Percentiles rank a stretch among this genome's conserved stretches.
Evolutionary conservation across 768 basidiomycete species (phyloP).

Genomic region (Sporobolomyces pararoseus): DNA sequence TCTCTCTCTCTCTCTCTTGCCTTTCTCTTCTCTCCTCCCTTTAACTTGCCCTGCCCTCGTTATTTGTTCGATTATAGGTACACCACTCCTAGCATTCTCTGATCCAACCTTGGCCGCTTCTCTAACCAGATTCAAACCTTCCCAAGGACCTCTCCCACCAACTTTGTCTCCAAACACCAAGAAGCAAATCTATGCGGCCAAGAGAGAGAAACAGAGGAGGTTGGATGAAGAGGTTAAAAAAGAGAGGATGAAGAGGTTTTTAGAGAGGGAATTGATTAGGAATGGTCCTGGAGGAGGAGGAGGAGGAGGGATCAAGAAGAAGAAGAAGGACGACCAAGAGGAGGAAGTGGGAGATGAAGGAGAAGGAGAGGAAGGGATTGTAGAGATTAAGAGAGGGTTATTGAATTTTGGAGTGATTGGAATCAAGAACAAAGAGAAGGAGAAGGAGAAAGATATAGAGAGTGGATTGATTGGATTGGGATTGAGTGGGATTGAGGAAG

Average conservation of each 20-base stretch:
- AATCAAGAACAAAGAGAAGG: not conserved
- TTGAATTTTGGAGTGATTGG: slow-evolving; percentile 2
- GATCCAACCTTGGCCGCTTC: slow-evolving; percentile 2
- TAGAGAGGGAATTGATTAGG: not conserved
- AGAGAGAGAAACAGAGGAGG: not conserved
- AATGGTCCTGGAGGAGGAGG: not conserved
- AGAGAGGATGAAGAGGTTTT: not conserved
- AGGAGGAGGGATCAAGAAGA: not conserved
- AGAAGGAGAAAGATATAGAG: not conserved
- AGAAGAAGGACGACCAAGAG: not conserved
- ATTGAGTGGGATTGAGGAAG: not conserved
- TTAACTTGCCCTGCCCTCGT: not conserved
- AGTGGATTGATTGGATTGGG: not conserved
- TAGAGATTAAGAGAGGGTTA: not conserved
- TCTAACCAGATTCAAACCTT: slow-evolving; percentile 8
- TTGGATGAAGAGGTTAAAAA: not conserved
- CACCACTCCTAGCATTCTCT: slow-evolving; percentile 3
- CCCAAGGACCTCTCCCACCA: slow-evolving; percentile 7
- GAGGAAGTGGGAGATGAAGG: not conserved
- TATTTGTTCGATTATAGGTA: not conserved
- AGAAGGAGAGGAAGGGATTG: too few relatives aligned
- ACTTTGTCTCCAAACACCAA: not conserved
- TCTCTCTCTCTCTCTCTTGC: not conserved
- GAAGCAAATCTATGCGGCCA: not conserved
- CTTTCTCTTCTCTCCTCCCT: not conserved